A percentile compares a stretch with the other conserved stretches of the same genome.
Conservation (phyloP, 2,329 filamentous ascomycete species). For the Aspergillus hortae region DNA sequence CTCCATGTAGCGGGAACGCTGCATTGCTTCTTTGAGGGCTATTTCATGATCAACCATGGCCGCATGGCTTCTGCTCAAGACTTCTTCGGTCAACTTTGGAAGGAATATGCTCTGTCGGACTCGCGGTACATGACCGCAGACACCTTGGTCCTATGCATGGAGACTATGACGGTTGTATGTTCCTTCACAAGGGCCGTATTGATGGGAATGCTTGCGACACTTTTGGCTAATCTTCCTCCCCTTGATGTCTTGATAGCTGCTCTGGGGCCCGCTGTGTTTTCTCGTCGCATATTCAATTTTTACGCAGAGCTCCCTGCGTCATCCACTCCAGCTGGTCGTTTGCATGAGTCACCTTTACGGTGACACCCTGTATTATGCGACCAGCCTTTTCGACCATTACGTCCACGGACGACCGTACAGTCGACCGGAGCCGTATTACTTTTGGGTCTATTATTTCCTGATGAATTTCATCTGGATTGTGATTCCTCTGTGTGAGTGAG, state of each 20-base stretch:
- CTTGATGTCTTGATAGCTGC: constrained; percentile 36
- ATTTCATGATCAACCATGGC: constrained; percentile 69
- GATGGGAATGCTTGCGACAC: neutral
- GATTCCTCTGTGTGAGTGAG: constrained; percentile 53
- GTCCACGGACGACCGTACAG: constrained; percentile 54
- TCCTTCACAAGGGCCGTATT: neutral
- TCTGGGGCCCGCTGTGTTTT: constrained; percentile 62
- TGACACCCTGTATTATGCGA: constrained; percentile 62
- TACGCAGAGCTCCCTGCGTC: constrained; percentile 53
- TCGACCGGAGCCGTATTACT: constrained; percentile 61
- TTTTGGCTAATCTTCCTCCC: constrained; percentile 1
- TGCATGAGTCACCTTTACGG: constrained; percentile 64
- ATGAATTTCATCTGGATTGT: constrained; percentile 67
- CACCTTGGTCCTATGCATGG: constrained; percentile 81
- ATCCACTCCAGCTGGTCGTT: constrained; percentile 58
- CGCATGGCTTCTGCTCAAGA: constrained; percentile 65
- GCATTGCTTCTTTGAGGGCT: constrained; percentile 82
- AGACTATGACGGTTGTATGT: constrained; percentile 73
- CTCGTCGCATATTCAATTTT: constrained; percentile 54
- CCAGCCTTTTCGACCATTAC: constrained; percentile 59
- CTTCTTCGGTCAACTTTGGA: constrained; percentile 83
- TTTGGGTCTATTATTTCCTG: constrained; percentile 63
- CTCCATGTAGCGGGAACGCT: constrained; percentile 45
- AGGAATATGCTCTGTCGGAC: constrained; percentile 84
- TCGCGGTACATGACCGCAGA: constrained; percentile 81